Percentiles rank a stretch among this genome's conserved stretches.
phyloP scores from a whole-genome alignment of 2,329 filamentous ascomycete species.

The Exophiala lecanii-corni region DNA sequence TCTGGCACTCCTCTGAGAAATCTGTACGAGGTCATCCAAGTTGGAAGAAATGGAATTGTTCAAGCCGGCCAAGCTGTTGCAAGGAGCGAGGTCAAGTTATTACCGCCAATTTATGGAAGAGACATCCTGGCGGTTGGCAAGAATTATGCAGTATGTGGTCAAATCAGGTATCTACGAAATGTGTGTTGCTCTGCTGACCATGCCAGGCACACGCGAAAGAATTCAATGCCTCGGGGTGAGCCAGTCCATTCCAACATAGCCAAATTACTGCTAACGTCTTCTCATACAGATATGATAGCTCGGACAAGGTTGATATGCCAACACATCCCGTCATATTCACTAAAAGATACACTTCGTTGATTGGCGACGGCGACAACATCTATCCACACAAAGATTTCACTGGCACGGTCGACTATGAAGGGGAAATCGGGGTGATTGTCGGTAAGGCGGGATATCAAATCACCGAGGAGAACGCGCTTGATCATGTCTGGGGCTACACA shows the following conservation, averaged over 20 bases:
- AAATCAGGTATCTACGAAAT: too few species aligned
- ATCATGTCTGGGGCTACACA: conserved; percentile 54
- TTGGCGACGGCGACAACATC: conserved; percentile 45
- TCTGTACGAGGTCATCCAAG: conserved; percentile 51
- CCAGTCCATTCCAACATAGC: too few species aligned
- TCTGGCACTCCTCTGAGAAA: conserved; percentile 45
- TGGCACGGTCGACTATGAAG: conserved; percentile 51
- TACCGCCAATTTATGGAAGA: conserved; percentile 29
- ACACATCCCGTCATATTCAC: conserved; percentile 27
- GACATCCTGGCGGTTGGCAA: conserved; percentile 31
- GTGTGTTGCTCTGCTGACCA: conserved; percentile 41
- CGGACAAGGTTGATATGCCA: conserved; percentile 53
- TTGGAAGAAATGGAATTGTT: conserved; percentile 38
- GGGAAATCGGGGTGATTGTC: conserved; percentile 55
- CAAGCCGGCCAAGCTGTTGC: conserved; percentile 32
- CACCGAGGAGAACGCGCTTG: conserved; percentile 41
- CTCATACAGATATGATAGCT: conserved; percentile 53
- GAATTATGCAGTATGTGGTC: conserved; percentile 50
- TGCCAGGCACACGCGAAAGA: conserved; percentile 53
- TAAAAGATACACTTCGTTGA: conserved; percentile 42
- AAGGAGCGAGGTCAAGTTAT: conserved; percentile 34
- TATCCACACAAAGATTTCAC: conserved; percentile 46
- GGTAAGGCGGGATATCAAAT: conserved; percentile 47
- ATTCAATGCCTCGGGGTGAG: conserved; percentile 52
- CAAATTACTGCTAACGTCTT: too few species aligned